phyloP scores from a whole-genome alignment of 139 green algal genomes.

The Coelastrella sp. region DNA sequence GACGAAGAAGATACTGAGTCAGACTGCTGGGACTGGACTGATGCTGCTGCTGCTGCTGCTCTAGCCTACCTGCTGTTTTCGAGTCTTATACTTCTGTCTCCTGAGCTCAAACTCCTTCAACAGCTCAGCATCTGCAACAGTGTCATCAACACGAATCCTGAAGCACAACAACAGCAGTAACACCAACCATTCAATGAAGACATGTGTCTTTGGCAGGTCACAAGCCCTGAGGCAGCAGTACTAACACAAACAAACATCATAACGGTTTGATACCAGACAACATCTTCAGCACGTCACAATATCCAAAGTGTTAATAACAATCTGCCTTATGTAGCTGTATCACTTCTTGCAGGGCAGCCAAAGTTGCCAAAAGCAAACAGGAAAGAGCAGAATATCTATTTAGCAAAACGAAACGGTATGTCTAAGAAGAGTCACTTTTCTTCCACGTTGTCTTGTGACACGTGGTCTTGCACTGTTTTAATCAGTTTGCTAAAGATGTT shows the following conservation, averaged over 20 bases:
- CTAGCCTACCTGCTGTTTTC: conserved; percentile 53
- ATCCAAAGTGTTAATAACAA: no score
- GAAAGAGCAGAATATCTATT: background rate
- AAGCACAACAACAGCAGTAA: background rate
- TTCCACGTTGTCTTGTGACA: background rate
- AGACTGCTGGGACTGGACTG: background rate
- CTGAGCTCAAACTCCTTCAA: conserved; percentile 78
- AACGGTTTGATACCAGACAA: no score
- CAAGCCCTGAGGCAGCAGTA: no score
- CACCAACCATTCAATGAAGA: background rate
- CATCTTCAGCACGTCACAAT: no score
- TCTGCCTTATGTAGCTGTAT: no score
- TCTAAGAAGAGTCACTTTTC: background rate
- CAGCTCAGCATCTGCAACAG: conserved; percentile 75
- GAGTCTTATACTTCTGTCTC: conserved; percentile 78
- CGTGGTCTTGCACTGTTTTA: background rate
- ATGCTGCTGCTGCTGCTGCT: no score
- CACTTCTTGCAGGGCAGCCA: no score
- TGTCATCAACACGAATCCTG: conserved; percentile 45
- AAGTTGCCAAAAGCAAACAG: no score
- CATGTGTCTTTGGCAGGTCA: no score
- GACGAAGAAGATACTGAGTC: no score
- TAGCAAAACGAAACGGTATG: background rate
- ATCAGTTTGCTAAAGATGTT: background rate
- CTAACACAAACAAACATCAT: no score